Evolutionary conservation across 768 basidiomycete genomes (phyloP).

Genomic region (Boletus tylopilopsis): DNA sequence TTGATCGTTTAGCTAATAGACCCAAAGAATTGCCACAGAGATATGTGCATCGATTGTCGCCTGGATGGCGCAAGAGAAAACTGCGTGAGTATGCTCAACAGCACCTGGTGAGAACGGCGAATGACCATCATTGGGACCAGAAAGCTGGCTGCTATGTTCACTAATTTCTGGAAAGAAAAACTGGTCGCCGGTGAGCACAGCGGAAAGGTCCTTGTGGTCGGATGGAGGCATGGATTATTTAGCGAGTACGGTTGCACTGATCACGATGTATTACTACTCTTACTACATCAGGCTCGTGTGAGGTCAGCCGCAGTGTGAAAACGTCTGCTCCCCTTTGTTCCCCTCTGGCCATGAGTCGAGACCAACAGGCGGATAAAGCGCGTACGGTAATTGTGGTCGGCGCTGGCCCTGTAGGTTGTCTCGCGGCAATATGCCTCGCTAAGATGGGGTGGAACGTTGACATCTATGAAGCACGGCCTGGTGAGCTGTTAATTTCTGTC

Average conservation of each 20-base stretch:
- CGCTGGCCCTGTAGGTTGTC: slow-evolving; percentile 93
- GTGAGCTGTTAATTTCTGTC: slow-evolving; percentile 36
- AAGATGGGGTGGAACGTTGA: slow-evolving; percentile 84
- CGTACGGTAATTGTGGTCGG: slow-evolving; percentile 70
- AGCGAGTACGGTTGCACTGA: background rate
- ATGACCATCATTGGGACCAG: slow-evolving; percentile 37
- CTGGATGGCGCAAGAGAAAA: slow-evolving; percentile 20
- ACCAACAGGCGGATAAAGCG: background rate
- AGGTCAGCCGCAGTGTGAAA: slow-evolving; percentile 4
- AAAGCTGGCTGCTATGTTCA: slow-evolving; percentile 41
- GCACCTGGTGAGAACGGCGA: background rate
- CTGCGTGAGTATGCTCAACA: slow-evolving; percentile 9
- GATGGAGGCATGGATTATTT: slow-evolving; percentile 11
- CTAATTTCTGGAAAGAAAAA: slow-evolving; percentile 57
- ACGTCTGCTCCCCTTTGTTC: background rate
- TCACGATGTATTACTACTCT: slow-evolving; percentile 10
- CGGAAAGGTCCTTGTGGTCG: slow-evolving; percentile 19
- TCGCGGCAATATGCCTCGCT: slow-evolving; percentile 81
- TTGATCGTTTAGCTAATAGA: slow-evolving; percentile 69
- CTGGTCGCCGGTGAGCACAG: slow-evolving; percentile 43
- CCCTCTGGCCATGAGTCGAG: slow-evolving; percentile 16
- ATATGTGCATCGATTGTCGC: slow-evolving; percentile 65
- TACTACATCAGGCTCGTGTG: slow-evolving; percentile 12
- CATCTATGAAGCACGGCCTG: slow-evolving; percentile 76
- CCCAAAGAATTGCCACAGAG: slow-evolving; percentile 97